Percentiles rank a stretch among this genome's conserved stretches.
Conservation (phyloP, 2,329 filamentous ascomycete species). For the Cordyceps fumosorosea region DNA sequence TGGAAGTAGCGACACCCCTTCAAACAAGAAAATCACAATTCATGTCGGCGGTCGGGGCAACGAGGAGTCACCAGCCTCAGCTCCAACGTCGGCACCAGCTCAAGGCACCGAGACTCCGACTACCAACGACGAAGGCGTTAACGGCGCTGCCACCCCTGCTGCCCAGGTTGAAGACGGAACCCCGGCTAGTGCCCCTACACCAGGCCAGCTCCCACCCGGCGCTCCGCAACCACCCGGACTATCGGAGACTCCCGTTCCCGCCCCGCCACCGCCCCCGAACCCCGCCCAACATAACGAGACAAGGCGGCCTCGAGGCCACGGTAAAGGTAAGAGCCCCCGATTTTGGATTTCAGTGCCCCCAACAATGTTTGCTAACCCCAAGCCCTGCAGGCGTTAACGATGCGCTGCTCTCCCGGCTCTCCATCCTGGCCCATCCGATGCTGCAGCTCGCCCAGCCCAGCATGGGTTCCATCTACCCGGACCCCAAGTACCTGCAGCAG, state of each 20-base stretch:
- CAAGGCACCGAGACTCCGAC: constrained; percentile 29
- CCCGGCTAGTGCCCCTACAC: constrained; percentile 1
- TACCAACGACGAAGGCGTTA: constrained; percentile 16
- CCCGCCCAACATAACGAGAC: constrained; percentile 28
- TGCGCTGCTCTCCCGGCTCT: constrained; percentile 61
- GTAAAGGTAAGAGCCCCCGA: constrained; percentile 32
- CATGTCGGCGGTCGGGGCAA: constrained; percentile 57
- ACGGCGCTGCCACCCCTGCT: constrained; percentile 1
- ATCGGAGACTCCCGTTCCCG: constrained; percentile 15
- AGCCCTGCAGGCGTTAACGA: constrained; percentile 41
- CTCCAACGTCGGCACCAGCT: neutral
- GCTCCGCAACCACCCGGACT: neutral
- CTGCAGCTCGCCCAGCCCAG: constrained; percentile 57
- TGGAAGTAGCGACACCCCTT: constrained; percentile 35
- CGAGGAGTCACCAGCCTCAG: constrained; percentile 44
- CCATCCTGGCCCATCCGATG: constrained; percentile 60
- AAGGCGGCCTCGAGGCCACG: constrained; percentile 31
- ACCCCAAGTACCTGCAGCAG: constrained; percentile 60
- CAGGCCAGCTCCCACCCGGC: constrained; percentile 11
- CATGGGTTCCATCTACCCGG: constrained; percentile 58
- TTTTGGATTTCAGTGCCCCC: neutral
- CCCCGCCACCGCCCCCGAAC: constrained; percentile 18
- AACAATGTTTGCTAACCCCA: constrained; percentile 18
- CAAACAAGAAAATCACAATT: constrained; percentile 62
- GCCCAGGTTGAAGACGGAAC: constrained; percentile 3